A percentile compares a stretch with the other conserved stretches of the same genome.
Evolutionary conservation across 2,329 filamentous ascomycete species (phyloP).

Genomic region (Colletotrichum tanaceti): DNA sequence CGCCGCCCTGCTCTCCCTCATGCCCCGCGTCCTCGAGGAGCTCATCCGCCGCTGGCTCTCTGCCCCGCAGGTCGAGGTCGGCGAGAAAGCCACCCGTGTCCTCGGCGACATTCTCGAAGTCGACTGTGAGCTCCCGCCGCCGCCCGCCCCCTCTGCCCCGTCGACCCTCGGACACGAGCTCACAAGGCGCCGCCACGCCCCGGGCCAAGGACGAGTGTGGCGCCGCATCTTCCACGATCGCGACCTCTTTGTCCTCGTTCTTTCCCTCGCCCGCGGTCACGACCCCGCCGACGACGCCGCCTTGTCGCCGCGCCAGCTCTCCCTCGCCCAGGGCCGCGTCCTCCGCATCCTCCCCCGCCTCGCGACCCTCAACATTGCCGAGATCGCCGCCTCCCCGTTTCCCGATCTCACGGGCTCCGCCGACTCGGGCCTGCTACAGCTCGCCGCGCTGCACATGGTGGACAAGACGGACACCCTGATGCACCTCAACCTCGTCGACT

Average conservation of each 20-base stretch:
- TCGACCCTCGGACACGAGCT: slow-evolving; percentile 50
- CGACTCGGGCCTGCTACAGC: slow-evolving; percentile 60
- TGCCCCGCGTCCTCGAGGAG: slow-evolving; percentile 60
- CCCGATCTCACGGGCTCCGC: slow-evolving; percentile 48
- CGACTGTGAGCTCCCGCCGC: slow-evolving; percentile 58
- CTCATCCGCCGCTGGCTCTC: slow-evolving; percentile 66
- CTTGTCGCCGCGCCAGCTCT: slow-evolving; percentile 53
- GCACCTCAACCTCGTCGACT: slow-evolving; percentile 64
- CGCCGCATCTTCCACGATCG: slow-evolving; percentile 60
- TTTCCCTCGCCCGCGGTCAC: slow-evolving; percentile 50
- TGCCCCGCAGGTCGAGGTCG: slow-evolving; percentile 65
- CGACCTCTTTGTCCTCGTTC: slow-evolving; percentile 59
- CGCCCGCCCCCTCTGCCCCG: slow-evolving; percentile 16
- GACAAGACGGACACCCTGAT: slow-evolving; percentile 62
- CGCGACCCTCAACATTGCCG: slow-evolving; percentile 58
- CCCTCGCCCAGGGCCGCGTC: slow-evolving; percentile 65
- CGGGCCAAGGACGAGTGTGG: slow-evolving; percentile 66
- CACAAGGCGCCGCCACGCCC: slow-evolving; percentile 52
- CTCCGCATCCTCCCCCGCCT: slow-evolving; percentile 64
- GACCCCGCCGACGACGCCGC: slow-evolving; percentile 46
- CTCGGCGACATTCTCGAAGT: slow-evolving; percentile 66
- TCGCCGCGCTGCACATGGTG: slow-evolving; percentile 64
- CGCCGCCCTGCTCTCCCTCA: slow-evolving; percentile 61
- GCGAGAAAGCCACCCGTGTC: slow-evolving; percentile 62
- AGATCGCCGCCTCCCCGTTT: slow-evolving; percentile 53